Percentiles rank a stretch among this genome's conserved stretches.
These are phyloP conservation scores for Pyrenophora graminea DNA, from an alignment of 2,329 filamentous ascomycete genomes.

Conservation along the genomic window DNA sequence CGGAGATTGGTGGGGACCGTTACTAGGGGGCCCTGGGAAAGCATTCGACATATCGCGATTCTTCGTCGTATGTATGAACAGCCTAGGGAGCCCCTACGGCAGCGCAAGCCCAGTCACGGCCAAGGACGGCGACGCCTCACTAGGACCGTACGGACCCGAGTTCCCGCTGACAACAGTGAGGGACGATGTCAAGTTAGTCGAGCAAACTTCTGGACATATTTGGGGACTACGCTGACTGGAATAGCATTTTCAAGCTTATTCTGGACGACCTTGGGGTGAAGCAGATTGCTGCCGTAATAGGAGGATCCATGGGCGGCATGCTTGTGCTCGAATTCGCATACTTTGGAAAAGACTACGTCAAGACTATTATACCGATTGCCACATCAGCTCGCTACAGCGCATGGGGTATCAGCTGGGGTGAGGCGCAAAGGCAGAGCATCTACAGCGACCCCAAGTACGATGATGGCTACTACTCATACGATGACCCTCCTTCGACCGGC, in stretches of 20 bases:
- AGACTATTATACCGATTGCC: constrained; percentile 79
- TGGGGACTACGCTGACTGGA: constrained; percentile 14
- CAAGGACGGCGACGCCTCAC: constrained; percentile 75
- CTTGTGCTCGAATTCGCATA: constrained; percentile 92
- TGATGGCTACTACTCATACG: constrained; percentile 89
- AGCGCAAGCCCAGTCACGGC: constrained; percentile 87
- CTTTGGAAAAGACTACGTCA: constrained; percentile 83
- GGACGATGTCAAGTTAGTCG: constrained; percentile 85
- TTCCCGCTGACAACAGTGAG: constrained; percentile 94
- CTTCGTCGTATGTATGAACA: constrained; percentile 86
- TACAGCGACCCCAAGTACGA: constrained; percentile 99
- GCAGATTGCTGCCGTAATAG: constrained; percentile 77
- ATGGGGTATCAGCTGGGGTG: constrained; percentile 90
- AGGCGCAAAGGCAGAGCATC: constrained; percentile 88
- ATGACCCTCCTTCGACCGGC: constrained; percentile 83
- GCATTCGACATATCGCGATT: constrained; percentile 82
- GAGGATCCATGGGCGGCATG: constrained; percentile 87
- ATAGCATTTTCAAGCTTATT: constrained; percentile 75
- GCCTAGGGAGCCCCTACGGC: constrained; percentile 81
- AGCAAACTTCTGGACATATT: background rate
- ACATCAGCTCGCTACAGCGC: constrained; percentile 84
- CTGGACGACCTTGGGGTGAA: constrained; percentile 79
- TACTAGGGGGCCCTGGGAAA: constrained; percentile 75
- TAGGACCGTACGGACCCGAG: constrained; percentile 87
- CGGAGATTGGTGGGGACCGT: constrained; percentile 84